Percentiles rank a stretch among this genome's conserved stretches.
Conservation (phyloP, 2,329 filamentous ascomycete genomes). For the Botrytis fabae region DNA sequence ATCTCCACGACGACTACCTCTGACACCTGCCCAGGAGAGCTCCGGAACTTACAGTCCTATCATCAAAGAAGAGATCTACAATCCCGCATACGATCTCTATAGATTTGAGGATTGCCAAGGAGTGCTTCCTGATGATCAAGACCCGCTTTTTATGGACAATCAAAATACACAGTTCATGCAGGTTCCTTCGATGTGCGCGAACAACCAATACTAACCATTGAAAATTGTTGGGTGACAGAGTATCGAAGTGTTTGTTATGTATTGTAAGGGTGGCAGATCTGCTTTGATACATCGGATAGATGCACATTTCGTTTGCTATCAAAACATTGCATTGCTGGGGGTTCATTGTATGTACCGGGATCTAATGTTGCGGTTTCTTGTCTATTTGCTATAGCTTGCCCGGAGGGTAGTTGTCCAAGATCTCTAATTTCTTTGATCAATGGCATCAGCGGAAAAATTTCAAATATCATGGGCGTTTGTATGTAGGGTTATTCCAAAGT, state of each 20-base stretch:
- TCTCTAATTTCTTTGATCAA: conserved; percentile 13
- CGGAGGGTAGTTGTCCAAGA: not conserved
- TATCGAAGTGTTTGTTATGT: conserved; percentile 13
- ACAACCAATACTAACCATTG: conserved; percentile 19
- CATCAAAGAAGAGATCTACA: conserved; percentile 27
- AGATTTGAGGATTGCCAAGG: conserved; percentile 36
- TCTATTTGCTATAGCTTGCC: conserved; percentile 17
- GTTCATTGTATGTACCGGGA: conserved; percentile 7
- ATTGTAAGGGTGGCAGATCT: conserved; percentile 20
- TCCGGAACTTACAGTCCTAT: conserved; percentile 23
- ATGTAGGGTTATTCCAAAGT: conserved; percentile 15
- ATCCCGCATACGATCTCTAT: conserved; percentile 32
- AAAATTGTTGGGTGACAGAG: not conserved
- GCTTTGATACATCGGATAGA: conserved; percentile 13
- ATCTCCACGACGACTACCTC: conserved; percentile 25
- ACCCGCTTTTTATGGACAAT: conserved; percentile 35
- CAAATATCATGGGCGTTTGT: conserved; percentile 12
- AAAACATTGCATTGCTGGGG: conserved; percentile 13
- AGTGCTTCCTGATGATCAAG: conserved; percentile 32
- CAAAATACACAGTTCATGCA: conserved; percentile 26
- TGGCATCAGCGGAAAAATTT: not conserved
- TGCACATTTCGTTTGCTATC: conserved; percentile 14
- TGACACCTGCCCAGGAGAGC: conserved; percentile 30
- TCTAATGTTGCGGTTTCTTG: not conserved
- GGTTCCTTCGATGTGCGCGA: conserved; percentile 23